These are phyloP conservation scores for Xylariaceae sp. DNA, from an alignment of 2,329 filamentous ascomycete species.

Conservation along the genomic window DNA sequence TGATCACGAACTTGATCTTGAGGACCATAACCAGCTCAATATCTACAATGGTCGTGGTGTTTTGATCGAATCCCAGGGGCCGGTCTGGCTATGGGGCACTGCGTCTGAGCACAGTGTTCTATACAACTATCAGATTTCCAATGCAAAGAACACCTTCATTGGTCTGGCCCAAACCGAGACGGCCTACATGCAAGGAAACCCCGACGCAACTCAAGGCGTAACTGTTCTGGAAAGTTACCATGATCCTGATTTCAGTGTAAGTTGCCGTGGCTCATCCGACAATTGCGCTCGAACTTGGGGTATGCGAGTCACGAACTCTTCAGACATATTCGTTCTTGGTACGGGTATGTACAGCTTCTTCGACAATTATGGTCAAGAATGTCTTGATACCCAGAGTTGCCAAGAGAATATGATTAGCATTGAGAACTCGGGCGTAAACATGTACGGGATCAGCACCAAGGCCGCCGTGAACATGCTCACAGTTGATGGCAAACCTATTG, in stretches of 20 bases:
- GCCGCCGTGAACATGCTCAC: constrained; percentile 69
- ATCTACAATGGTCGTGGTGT: constrained; percentile 86
- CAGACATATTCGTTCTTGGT: constrained; percentile 64
- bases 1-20: constrained; percentile 79
- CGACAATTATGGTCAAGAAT: constrained; percentile 71
- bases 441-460: constrained; percentile 71
- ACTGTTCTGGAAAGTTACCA: constrained; percentile 49
- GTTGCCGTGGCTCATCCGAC: constrained; percentile 43
- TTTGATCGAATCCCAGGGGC: constrained; percentile 69
- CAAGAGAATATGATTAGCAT: constrained; percentile 74
- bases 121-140: constrained; percentile 81
- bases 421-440: constrained; percentile 56
- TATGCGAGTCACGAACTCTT: constrained; percentile 63
- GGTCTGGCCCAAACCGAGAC: constrained; percentile 84
- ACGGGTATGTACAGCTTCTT: constrained; percentile 79
- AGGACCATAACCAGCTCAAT: constrained; percentile 71
- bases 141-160: constrained; percentile 76
- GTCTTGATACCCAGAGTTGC: constrained; percentile 62
- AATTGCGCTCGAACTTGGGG: constrained; percentile 71
- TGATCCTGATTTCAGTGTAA: constrained; percentile 63
- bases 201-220: constrained; percentile 64
- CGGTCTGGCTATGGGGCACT: constrained; percentile 78
- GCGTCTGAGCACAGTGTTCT: constrained; percentile 60
- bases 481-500: constrained; percentile 49
- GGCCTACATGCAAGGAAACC: constrained; percentile 81